Conservation (phyloP, 495 filamentous ascomycete genomes). For the Patellaria atrata region DNA sequence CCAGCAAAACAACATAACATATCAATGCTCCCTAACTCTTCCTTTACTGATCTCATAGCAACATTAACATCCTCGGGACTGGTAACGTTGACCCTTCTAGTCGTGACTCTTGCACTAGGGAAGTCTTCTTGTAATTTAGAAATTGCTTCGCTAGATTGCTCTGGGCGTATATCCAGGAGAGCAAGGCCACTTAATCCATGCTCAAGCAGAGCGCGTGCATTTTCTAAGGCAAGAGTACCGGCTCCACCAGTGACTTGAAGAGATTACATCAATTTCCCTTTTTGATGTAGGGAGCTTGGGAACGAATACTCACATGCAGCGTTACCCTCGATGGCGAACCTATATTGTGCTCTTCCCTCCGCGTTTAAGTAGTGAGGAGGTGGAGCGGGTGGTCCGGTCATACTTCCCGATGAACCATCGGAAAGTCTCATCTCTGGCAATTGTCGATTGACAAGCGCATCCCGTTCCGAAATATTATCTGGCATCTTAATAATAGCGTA, state of each 20-base stretch:
- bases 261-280: neutral
- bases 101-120: slow-evolving; percentile 34
- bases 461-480: slow-evolving; percentile 16
- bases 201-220: slow-evolving; percentile 52
- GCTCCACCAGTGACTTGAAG: slow-evolving; percentile 49
- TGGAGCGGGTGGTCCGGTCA: slow-evolving; percentile 35
- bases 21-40: slow-evolving; percentile 38
- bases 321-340: slow-evolving; percentile 50
- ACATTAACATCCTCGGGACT: slow-evolving; percentile 25
- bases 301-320: slow-evolving; percentile 34
- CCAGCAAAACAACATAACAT: slow-evolving; percentile 54
- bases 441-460: slow-evolving; percentile 21
- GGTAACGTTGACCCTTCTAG: slow-evolving; percentile 45
- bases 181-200: slow-evolving; percentile 47
- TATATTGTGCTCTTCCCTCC: slow-evolving; percentile 34
- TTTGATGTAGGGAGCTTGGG: too few species aligned
- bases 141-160: slow-evolving; percentile 30
- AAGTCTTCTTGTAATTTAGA: slow-evolving; percentile 36
- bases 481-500: slow-evolving; percentile 11
- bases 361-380: slow-evolving; percentile 30
- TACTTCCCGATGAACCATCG: slow-evolving; percentile 32
- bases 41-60: slow-evolving; percentile 29
- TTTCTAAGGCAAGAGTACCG: slow-evolving; percentile 47
- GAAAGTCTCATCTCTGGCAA: slow-evolving; percentile 47
- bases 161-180: slow-evolving; percentile 46